phyloP scores from a whole-genome alignment of 805 yeast genomes.

The Zygosaccharomyces kombuchaensis region DNA sequence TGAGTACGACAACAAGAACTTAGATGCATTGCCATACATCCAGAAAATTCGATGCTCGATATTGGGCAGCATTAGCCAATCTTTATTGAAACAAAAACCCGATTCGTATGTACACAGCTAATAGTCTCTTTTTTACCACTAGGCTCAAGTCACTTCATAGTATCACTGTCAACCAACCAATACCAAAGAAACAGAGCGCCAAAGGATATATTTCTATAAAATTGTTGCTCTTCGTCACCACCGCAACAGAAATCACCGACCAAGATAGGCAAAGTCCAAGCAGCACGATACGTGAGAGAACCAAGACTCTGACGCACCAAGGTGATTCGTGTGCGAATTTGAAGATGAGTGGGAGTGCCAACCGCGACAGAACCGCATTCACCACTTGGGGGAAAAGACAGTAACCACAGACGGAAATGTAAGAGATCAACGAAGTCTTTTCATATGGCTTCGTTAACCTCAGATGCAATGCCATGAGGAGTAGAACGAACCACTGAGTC shows the following conservation, averaged over 20 bases:
- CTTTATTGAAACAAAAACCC: no score
- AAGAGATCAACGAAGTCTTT: conserved; percentile 27
- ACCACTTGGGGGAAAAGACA: conserved; percentile 34
- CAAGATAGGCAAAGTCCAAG: conserved; percentile 22
- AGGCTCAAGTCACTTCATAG: not conserved
- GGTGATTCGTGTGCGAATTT: conserved; percentile 9
- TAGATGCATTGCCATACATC: no score
- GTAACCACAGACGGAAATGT: conserved; percentile 33
- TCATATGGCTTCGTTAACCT: conserved; percentile 26
- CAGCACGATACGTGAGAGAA: conserved; percentile 17
- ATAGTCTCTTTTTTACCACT: not conserved
- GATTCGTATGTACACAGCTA: no score
- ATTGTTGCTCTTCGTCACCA: conserved; percentile 24
- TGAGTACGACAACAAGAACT: no score
- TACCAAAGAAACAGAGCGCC: conserved; percentile 23
- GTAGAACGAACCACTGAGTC: conserved; percentile 28
- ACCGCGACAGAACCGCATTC: conserved; percentile 24
- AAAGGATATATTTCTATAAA: conserved; percentile 28
- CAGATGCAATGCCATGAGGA: conserved; percentile 31
- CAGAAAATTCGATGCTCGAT: no score
- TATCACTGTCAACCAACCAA: conserved; percentile 30
- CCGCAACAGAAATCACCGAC: conserved; percentile 25
- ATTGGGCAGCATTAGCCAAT: no score
- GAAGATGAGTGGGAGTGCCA: conserved; percentile 27
- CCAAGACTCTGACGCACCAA: conserved; percentile 19